Evolutionary conservation across 257 asterid genomes (phyloP).

Genomic region (Nicotiana tabacum): DNA sequence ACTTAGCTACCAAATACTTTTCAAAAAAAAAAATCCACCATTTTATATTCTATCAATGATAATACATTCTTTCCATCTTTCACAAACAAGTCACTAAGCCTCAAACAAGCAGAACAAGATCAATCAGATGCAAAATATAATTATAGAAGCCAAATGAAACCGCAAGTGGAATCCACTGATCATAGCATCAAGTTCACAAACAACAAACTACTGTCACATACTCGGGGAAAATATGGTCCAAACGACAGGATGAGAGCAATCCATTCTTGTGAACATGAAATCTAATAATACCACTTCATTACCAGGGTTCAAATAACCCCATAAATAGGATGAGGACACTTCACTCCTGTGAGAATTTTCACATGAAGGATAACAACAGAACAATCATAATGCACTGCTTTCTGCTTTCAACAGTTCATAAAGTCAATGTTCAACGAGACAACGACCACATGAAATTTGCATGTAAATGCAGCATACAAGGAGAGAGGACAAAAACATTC

Average conservation of each 20-base stretch:
- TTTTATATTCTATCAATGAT: not conserved
- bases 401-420: not conserved
- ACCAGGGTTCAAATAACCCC: not conserved
- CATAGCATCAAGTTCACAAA: not conserved
- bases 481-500: not conserved
- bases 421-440: not conserved
- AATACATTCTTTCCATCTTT: not conserved
- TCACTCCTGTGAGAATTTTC: not conserved
- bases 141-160: not conserved
- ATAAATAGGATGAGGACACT: not conserved
- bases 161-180: not conserved
- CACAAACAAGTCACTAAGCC: not conserved
- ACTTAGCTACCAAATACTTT: not conserved
- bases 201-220: not conserved
- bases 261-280: not conserved
- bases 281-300: not conserved
- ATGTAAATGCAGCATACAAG: not conserved
- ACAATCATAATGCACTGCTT: not conserved
- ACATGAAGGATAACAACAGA: not conserved
- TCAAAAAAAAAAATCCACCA: too few relatives aligned
- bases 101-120: not conserved
- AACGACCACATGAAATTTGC: not conserved
- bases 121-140: not conserved
- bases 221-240: not conserved
- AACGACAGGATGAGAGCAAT: not conserved